A percentile compares a stretch with the other conserved stretches of the same genome.
Evolutionary conservation across 768 basidiomycete genomes (phyloP).

Genomic region (Arthromyces matolae): DNA sequence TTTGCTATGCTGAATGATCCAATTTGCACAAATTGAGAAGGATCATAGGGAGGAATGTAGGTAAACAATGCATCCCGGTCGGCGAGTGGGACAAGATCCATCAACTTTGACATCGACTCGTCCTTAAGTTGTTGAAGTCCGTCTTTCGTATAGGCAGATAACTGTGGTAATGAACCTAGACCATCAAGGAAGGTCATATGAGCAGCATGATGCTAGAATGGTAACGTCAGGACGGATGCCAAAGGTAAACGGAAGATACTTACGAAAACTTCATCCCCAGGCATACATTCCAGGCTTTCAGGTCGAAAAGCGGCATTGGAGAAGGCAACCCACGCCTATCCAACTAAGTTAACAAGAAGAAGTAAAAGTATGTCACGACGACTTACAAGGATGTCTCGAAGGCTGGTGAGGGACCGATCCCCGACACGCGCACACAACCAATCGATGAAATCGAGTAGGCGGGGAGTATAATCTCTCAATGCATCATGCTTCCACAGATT

Average conservation of each 20-base stretch:
- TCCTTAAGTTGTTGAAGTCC: conserved; percentile 58
- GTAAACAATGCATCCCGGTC: conserved; percentile 24
- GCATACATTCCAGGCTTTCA: conserved; percentile 28
- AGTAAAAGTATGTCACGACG: background rate
- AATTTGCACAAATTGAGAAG: conserved; percentile 45
- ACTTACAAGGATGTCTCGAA: conserved; percentile 86
- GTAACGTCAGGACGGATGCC: conserved; percentile 5
- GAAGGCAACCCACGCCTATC: conserved; percentile 93
- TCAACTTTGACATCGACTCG: conserved; percentile 52
- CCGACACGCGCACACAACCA: conserved; percentile 70
- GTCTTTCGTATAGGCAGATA: conserved; percentile 57
- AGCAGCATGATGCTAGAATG: conserved; percentile 82
- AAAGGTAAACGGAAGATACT: conserved; percentile 21
- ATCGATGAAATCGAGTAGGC: conserved; percentile 71
- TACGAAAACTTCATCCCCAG: conserved; percentile 62
- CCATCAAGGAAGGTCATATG: conserved; percentile 93
- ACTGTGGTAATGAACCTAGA: conserved; percentile 71
- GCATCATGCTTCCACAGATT: conserved; percentile 59
- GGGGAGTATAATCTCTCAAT: conserved; percentile 52
- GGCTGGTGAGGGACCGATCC: conserved; percentile 63
- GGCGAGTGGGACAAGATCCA: conserved; percentile 49
- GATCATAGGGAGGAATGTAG: conserved; percentile 29
- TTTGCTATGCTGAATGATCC: conserved; percentile 71
- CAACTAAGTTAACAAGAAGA: background rate
- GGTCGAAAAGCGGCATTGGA: conserved; percentile 55